phyloP scores from a whole-genome alignment of 352 stramenopile species.

The Phytophthora cryptogea region DNA sequence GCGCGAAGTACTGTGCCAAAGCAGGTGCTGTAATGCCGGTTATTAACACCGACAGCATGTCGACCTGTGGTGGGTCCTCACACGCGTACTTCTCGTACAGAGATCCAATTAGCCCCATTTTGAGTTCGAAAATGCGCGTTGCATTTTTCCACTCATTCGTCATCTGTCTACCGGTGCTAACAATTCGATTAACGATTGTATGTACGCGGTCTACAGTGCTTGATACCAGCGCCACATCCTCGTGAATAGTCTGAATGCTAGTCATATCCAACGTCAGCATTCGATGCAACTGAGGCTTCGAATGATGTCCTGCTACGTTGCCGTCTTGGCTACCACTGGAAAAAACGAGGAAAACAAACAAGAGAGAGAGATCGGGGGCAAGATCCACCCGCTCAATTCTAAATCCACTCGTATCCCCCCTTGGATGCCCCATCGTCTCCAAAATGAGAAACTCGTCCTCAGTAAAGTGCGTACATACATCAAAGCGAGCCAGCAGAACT shows the following conservation, averaged over 20 bases:
- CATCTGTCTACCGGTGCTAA: conserved; percentile 44
- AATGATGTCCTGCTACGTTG: neutral
- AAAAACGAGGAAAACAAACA: conserved; percentile 45
- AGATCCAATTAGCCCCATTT: conserved; percentile 73
- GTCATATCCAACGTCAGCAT: conserved; percentile 48
- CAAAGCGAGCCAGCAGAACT: conserved; percentile 51
- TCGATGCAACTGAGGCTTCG: conserved; percentile 25
- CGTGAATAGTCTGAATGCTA: conserved; percentile 29
- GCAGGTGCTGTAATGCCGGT: conserved; percentile 65
- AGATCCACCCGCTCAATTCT: conserved; percentile 43
- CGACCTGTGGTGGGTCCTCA: conserved; percentile 62
- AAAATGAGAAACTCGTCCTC: conserved; percentile 25
- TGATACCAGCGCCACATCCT: conserved; percentile 41
- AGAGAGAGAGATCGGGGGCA: conserved; percentile 38
- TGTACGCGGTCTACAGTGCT: conserved; percentile 33
- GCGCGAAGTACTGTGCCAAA: conserved; percentile 77
- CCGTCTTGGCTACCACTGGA: neutral
- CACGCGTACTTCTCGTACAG: conserved; percentile 81
- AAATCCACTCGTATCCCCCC: conserved; percentile 11
- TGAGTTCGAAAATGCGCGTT: conserved; percentile 77
- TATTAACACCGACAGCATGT: conserved; percentile 71
- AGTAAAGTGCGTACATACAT: conserved; percentile 37
- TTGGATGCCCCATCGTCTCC: conserved; percentile 13
- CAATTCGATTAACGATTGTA: conserved; percentile 36
- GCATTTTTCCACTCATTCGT: conserved; percentile 75